These are phyloP conservation scores for Kurtzmaniella cleridarum DNA, from an alignment of 805 yeast species.

Conservation along the genomic window DNA sequence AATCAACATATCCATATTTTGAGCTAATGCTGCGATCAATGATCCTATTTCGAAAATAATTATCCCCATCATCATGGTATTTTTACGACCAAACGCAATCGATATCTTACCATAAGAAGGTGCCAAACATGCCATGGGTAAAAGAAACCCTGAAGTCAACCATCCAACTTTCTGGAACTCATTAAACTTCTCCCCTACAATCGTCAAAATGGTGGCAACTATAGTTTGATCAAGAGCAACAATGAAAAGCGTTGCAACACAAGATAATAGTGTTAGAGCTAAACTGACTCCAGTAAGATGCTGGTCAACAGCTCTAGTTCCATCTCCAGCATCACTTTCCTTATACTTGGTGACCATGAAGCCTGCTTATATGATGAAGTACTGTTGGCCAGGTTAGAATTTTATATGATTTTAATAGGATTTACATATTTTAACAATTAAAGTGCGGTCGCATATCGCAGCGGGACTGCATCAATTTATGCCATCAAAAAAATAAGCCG, in stretches of 20 bases:
- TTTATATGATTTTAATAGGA: too few relatives aligned
- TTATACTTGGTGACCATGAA: constrained; percentile 13
- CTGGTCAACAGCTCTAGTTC: constrained; percentile 32
- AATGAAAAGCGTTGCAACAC: constrained; percentile 27
- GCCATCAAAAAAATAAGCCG: too few relatives aligned
- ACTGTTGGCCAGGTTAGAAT: too few relatives aligned
- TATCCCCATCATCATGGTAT: constrained; percentile 43
- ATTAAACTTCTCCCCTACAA: constrained; percentile 44
- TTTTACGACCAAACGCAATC: constrained; percentile 53
- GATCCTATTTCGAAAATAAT: constrained; percentile 59
- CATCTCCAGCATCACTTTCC: constrained; percentile 40
- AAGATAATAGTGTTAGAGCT: constrained; percentile 19
- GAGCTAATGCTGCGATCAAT: constrained; percentile 50
- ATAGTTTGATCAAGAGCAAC: constrained; percentile 60
- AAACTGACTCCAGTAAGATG: constrained; percentile 24
- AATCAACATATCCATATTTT: constrained; percentile 53
- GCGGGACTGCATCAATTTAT: too few relatives aligned
- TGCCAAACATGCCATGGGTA: constrained; percentile 49
- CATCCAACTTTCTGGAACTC: constrained; percentile 52
- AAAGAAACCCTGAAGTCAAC: constrained; percentile 50
- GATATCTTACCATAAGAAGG: constrained; percentile 57
- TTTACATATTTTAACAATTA: too few relatives aligned
- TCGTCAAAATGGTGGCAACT: constrained; percentile 44
- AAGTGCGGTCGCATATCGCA: too few relatives aligned
- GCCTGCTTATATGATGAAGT: too few relatives aligned